Evolutionary conservation across 192 early-diverging fungal species (phyloP), one percentile per base, ranked within the genome.

Genomic region (Coemansia sp.): DNA sequence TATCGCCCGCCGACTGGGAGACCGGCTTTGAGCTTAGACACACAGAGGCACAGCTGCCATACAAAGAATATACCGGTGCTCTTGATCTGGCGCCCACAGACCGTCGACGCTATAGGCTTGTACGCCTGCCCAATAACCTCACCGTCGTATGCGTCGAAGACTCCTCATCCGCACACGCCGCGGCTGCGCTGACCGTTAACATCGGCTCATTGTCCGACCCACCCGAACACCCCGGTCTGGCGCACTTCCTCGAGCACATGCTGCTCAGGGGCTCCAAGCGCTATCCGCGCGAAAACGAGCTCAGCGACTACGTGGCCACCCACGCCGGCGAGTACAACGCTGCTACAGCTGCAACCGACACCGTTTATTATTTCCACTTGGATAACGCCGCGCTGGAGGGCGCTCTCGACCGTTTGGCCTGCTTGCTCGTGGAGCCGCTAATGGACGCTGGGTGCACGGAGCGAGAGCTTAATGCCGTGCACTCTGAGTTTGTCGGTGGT

Each of bases 401-500:
- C 22, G 81, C 83, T 19, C 64, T 89, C n/a, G 85, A 86, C 49
- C 63, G 88, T 38, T 89, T 93, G 64, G 82, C 92, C 0, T 86
- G 92, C 63, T 95, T 96, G 68, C 95, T 98, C 62, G 89, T 92
- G 15, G 77, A 82, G 14, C 94, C 96, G 9, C 82, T 95, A 39
- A 90, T 96, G 74, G 77, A 82, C 40, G 82, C 87, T 19, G 82
- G 82, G 19, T 88, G 89, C 59, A 89, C 88, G 13, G 93, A 92
- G 21, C 84, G 92, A 11, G 96, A 98, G 80, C 66, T 96, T 48
- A 78, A 81, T 4, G 94, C 92, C 2, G 92, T 98, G 0, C 92
- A 98, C 68, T 94, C 93, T 1, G 95, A 98, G 56, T 89, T 89
- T 73, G 92, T 93, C 52, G 87, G 89, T 50, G 87, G 91, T 57